phyloP scores from a whole-genome alignment of 306 rosid species.

The Prunus salicina region DNA sequence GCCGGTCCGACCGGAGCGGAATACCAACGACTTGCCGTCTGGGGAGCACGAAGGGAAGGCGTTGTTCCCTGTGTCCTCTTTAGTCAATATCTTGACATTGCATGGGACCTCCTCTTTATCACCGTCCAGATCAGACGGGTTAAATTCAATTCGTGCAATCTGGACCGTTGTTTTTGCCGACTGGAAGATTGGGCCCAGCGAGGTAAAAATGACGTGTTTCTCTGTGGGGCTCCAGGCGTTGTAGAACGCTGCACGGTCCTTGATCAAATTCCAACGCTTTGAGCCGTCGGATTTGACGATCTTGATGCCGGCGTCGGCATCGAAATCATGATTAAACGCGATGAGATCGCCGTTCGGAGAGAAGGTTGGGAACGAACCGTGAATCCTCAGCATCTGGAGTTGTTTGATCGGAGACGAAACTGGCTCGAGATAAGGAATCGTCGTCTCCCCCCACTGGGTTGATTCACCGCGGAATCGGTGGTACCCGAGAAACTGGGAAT shows the following conservation, averaged over 20 bases:
- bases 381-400: constrained; percentile 49
- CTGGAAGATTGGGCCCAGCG: constrained; percentile 68
- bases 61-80: constrained; percentile 59
- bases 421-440: constrained; percentile 46
- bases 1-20: constrained; percentile 78
- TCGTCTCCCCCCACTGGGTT: constrained; percentile 45
- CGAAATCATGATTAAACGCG: constrained; percentile 46
- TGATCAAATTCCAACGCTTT: constrained; percentile 55
- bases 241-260: constrained; percentile 49
- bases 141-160: constrained; percentile 58
- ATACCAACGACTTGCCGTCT: constrained; percentile 65
- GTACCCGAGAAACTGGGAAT: constrained; percentile 58
- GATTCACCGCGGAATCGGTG: constrained; percentile 82
- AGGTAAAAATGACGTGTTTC: constrained; percentile 61
- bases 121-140: constrained; percentile 28
- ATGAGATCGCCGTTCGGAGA: constrained; percentile 55
- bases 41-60: constrained; percentile 84
- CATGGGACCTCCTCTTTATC: constrained; percentile 37
- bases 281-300: constrained; percentile 62
- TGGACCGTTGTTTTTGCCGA: constrained; percentile 55
- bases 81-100: constrained; percentile 46
- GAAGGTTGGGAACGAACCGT: constrained; percentile 61
- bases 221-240: constrained; percentile 71
- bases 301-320: constrained; percentile 27
- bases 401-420: constrained; percentile 44